phyloP scores from a whole-genome alignment of 495 filamentous ascomycete genomes.

The Aspergillus saccharolyticus region DNA sequence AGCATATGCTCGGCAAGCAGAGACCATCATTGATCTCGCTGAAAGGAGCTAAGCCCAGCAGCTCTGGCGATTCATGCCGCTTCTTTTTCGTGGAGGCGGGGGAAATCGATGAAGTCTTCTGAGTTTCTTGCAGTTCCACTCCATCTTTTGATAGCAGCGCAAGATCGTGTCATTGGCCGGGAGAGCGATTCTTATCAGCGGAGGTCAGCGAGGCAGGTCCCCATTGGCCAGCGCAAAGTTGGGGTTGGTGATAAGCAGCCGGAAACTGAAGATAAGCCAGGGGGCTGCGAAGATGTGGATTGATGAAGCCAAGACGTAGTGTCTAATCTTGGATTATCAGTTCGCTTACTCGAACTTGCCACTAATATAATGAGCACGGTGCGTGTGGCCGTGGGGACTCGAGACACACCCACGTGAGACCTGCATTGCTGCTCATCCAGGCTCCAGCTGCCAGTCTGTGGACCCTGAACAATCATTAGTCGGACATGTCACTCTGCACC shows the following conservation, averaged over 20 bases:
- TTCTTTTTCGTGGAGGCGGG: not conserved
- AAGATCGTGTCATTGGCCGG: not conserved
- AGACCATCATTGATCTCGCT: not conserved
- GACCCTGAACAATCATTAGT: no score
- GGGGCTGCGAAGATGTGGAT: not conserved
- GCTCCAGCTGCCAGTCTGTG: no score
- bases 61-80: not conserved
- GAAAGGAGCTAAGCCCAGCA: not conserved
- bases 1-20: not conserved
- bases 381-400: not conserved
- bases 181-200: slow-evolving; percentile 9
- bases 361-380: slow-evolving; percentile 4
- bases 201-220: not conserved
- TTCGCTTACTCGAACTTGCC: slow-evolving; percentile 7
- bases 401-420: not conserved
- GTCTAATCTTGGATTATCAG: not conserved
- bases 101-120: not conserved
- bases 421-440: no score
- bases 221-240: not conserved
- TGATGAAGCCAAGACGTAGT: not conserved
- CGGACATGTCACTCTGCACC: no score
- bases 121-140: not conserved
- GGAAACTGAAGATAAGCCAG: not conserved
- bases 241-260: not conserved
- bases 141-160: not conserved